These are phyloP conservation scores for Dalbergia cultrata DNA, from an alignment of 306 rosid species.

Conservation along the genomic window DNA sequence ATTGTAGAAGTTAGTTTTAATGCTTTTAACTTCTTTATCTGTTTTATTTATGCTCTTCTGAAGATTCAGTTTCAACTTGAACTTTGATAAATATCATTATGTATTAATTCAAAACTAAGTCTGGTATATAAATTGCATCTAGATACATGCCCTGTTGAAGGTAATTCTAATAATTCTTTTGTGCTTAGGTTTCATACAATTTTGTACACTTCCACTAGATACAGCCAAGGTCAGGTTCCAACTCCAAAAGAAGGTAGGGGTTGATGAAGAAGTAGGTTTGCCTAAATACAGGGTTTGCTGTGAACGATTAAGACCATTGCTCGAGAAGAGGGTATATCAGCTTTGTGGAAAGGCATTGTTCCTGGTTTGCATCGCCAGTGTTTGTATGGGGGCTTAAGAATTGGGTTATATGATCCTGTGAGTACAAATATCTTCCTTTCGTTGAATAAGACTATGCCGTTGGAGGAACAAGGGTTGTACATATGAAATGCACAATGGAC, in stretches of 20 bases:
- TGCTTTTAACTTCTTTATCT: background rate
- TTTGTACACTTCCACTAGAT: conserved; percentile 91
- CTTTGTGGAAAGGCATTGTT: conserved; percentile 93
- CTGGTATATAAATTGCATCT: background rate
- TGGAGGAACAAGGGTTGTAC: conserved; percentile 51
- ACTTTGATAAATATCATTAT: background rate
- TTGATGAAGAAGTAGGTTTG: conserved; percentile 55
- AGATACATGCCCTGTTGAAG: background rate
- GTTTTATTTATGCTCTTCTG: conserved; percentile 6
- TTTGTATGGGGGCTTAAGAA: conserved; percentile 95
- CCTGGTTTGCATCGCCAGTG: conserved; percentile 98
- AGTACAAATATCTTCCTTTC: conserved; percentile 57
- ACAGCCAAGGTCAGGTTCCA: conserved; percentile 98
- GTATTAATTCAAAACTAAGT: background rate
- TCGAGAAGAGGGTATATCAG: conserved; percentile 88
- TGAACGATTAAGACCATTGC: conserved; percentile 84
- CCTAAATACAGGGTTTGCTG: conserved; percentile 83
- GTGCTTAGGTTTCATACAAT: conserved; percentile 57
- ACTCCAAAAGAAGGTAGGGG: conserved; percentile 76
- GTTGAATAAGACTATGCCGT: conserved; percentile 45
- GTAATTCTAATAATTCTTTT: conserved; percentile 37
- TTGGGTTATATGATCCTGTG: conserved; percentile 97
- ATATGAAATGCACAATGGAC: conserved; percentile 63
- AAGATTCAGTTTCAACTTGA: background rate
- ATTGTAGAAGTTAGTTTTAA: background rate